These are phyloP conservation scores for Cyclostephanos tholiformis DNA, from an alignment of 108 stramenopile genomes.

Conservation along the genomic window DNA sequence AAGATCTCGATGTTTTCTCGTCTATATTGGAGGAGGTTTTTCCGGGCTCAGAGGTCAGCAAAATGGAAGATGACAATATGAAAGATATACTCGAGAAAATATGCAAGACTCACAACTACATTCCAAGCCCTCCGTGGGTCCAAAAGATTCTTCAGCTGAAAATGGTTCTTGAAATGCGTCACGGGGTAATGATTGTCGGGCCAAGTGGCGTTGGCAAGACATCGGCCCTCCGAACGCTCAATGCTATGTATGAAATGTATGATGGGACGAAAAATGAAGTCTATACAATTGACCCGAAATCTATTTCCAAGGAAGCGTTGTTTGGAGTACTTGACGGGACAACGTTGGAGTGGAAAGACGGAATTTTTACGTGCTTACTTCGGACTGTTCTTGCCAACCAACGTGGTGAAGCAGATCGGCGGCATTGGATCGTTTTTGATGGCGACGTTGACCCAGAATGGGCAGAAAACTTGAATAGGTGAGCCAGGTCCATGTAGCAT, in stretches of 20 bases:
- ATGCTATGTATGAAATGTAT: slow-evolving; percentile 79
- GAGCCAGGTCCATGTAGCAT: slow-evolving; percentile 17
- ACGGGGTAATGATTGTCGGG: slow-evolving; percentile 92
- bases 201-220: slow-evolving; percentile 88
- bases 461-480: slow-evolving; percentile 84
- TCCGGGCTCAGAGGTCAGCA: slow-evolving; percentile 77
- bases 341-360: slow-evolving; percentile 99
- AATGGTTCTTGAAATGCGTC: slow-evolving; percentile 87
- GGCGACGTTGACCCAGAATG: slow-evolving; percentile 98
- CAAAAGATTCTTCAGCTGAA: slow-evolving; percentile 96
- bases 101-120: slow-evolving; percentile 63
- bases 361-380: slow-evolving; percentile 91
- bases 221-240: slow-evolving; percentile 72
- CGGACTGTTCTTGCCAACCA: slow-evolving; percentile 89
- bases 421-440: slow-evolving; percentile 97
- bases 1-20: slow-evolving; percentile 85
- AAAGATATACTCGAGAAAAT: slow-evolving; percentile 66
- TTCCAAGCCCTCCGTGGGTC: slow-evolving; percentile 78
- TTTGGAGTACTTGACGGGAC: slow-evolving; percentile 96
- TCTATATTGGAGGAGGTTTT: slow-evolving; percentile 90
- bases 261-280: slow-evolving; percentile 92
- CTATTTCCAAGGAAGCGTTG: slow-evolving; percentile 89
- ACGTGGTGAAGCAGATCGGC: slow-evolving; percentile 88
- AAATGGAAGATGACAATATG: slow-evolving; percentile 83
- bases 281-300: slow-evolving; percentile 97